phyloP scores from a whole-genome alignment of 2,329 filamentous ascomycete genomes.

The Microascus cirrosus region DNA sequence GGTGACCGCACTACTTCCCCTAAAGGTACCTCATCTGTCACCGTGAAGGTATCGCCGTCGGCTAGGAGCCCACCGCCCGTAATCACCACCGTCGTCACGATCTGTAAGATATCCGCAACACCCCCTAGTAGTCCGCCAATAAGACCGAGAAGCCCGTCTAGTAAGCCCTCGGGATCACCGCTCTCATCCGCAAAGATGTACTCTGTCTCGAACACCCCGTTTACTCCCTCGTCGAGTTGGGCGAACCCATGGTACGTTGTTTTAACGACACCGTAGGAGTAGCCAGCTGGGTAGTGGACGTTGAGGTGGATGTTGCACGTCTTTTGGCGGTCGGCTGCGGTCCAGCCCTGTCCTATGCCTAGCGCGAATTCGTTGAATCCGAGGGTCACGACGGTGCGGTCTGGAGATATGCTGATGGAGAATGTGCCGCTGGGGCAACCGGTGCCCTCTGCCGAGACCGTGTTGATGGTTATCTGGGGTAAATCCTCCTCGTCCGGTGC shows the following conservation, averaged over 20 bases:
- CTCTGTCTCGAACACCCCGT: constrained; percentile 2
- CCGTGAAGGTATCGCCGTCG: constrained; percentile 1
- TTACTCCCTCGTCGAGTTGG: constrained; percentile 2
- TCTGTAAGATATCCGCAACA: not conserved
- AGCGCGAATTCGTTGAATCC: constrained; percentile 4
- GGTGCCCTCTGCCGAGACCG: constrained; percentile 2
- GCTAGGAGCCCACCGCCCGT: not conserved
- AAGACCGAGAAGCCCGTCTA: not conserved
- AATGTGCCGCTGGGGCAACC: constrained; percentile 1
- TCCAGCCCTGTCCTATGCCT: not conserved
- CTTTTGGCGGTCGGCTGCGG: constrained; percentile 1
- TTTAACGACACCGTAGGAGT: constrained; percentile 3
- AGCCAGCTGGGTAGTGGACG: constrained; percentile 5
- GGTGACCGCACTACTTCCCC: not conserved
- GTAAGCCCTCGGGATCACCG: not conserved
- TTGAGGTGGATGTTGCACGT: constrained; percentile 5
- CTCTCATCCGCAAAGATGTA: constrained; percentile 1
- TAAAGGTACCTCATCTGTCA: not conserved
- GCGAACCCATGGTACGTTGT: constrained; percentile 6
- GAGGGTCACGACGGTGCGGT: constrained; percentile 5
- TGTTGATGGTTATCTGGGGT: constrained; percentile 5
- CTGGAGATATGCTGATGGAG: constrained; percentile 1
- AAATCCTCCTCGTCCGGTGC: not conserved
- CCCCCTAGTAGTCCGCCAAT: not conserved
- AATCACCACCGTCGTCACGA: not conserved